These are phyloP conservation scores for Ceratocystis papillata DNA, from an alignment of 2,329 filamentous ascomycete species.

Conservation along the genomic window DNA sequence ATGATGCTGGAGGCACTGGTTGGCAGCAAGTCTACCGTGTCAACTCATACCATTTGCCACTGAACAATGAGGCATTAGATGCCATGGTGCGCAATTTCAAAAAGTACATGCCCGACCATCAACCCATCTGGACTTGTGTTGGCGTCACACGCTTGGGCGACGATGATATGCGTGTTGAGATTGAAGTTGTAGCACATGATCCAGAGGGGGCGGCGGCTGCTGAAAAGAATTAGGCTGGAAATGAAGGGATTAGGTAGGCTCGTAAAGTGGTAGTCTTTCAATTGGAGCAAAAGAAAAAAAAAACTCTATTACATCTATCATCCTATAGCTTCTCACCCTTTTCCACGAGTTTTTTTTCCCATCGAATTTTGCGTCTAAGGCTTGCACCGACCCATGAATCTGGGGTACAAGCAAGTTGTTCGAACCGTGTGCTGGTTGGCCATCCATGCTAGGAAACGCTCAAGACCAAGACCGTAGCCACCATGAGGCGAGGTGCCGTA, in stretches of 20 bases:
- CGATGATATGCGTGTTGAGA: conserved; percentile 46
- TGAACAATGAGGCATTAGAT: conserved; percentile 34
- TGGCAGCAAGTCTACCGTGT: conserved; percentile 45
- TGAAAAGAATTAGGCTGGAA: neutral
- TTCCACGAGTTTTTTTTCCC: conserved; percentile 2
- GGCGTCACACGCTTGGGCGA: conserved; percentile 40
- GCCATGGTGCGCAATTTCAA: conserved; percentile 39
- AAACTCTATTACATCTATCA: conserved; percentile 10
- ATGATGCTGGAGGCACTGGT: conserved; percentile 44
- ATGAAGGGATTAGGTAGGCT: neutral
- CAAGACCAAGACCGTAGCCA: conserved; percentile 84
- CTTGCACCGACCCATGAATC: conserved; percentile 72
- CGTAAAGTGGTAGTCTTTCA: too few species aligned
- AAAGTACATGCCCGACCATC: conserved; percentile 42
- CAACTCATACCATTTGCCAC: conserved; percentile 37
- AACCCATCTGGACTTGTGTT: conserved; percentile 45
- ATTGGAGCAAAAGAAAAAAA: conserved; percentile 14
- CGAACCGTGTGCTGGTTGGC: conserved; percentile 54
- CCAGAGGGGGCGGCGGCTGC: conserved; percentile 30
- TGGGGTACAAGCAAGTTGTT: conserved; percentile 62
- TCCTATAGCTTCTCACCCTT: neutral
- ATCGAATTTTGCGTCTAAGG: conserved; percentile 39
- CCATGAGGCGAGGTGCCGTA: conserved; percentile 89
- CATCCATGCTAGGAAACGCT: conserved; percentile 59
- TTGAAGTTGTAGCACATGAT: conserved; percentile 45